Evolutionary conservation across 169 alveolate species (phyloP).

Genomic region (Prorocentrum cordatum): DNA sequence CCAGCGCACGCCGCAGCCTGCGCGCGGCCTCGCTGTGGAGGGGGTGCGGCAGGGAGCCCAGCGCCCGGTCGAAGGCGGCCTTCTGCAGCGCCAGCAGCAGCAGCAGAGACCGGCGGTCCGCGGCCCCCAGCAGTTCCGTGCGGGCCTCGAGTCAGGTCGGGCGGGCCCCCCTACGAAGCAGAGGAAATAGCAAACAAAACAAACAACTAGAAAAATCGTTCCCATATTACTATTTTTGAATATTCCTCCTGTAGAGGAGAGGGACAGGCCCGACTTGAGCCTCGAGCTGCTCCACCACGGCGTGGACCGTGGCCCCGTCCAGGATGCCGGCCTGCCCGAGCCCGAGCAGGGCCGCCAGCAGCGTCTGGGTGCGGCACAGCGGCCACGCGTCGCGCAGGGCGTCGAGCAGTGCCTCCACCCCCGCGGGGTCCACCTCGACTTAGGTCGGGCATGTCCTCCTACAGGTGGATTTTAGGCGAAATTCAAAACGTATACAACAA

Average conservation of each 20-base stretch:
- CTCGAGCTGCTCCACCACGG: background rate
- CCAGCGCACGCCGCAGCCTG: background rate
- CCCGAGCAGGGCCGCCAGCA: background rate
- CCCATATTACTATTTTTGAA: no score
- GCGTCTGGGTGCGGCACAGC: background rate
- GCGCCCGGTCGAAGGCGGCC: background rate
- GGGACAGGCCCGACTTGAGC: no score
- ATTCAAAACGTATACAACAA: no score
- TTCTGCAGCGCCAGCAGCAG: background rate
- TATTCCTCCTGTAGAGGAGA: no score
- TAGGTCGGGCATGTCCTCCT: no score
- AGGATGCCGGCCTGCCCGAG: background rate
- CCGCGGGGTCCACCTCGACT: background rate
- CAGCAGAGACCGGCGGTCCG: background rate
- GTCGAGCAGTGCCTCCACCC: background rate
- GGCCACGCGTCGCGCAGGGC: background rate
- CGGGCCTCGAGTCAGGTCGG: no score
- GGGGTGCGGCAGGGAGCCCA: background rate
- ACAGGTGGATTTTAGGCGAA: no score
- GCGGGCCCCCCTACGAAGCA: no score
- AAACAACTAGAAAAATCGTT: no score
- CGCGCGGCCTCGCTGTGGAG: background rate
- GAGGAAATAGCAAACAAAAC: no score
- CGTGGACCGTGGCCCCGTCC: background rate
- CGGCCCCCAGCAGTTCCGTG: background rate